These are phyloP conservation scores for Leccinum variicolor DNA, from an alignment of 768 basidiomycete genomes.

Conservation along the genomic window DNA sequence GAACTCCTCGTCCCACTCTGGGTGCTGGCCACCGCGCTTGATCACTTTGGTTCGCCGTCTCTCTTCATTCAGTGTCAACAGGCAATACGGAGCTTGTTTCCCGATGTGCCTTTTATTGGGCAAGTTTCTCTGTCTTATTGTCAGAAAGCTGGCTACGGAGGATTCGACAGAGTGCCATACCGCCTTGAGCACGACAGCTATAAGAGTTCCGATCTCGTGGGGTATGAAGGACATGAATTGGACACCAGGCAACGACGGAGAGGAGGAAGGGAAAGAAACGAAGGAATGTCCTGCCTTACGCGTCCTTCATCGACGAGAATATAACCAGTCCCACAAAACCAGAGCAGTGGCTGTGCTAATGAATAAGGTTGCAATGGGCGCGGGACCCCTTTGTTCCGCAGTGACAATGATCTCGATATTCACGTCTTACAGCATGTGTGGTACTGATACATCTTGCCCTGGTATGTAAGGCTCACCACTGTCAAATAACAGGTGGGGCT, in stretches of 20 bases:
- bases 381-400: neutral
- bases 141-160: constrained; percentile 12
- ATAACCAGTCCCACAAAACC: constrained; percentile 2
- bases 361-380: neutral
- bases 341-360: constrained; percentile 20
- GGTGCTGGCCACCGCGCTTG: constrained; percentile 96
- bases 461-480: constrained; percentile 53
- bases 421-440: neutral
- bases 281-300: constrained; percentile 15
- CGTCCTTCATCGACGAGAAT: constrained; percentile 14
- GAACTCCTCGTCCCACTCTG: constrained; percentile 98
- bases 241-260: constrained; percentile 1
- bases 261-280: constrained; percentile 2
- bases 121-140: constrained; percentile 64
- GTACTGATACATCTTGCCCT: constrained; percentile 29
- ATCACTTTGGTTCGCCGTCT: constrained; percentile 90
- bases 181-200: constrained; percentile 91
- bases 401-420: neutral
- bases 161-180: constrained; percentile 47
- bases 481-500: constrained; percentile 65
- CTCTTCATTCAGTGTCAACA: constrained; percentile 73
- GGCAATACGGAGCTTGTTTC: constrained; percentile 97
- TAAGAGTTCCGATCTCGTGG: constrained; percentile 86
- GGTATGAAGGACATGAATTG: constrained; percentile 54
- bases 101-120: constrained; percentile 91